A percentile compares a stretch with the other conserved stretches of the same genome.
phyloP scores from a whole-genome alignment of 331 rosid genomes.

The Ulmus americana region DNA sequence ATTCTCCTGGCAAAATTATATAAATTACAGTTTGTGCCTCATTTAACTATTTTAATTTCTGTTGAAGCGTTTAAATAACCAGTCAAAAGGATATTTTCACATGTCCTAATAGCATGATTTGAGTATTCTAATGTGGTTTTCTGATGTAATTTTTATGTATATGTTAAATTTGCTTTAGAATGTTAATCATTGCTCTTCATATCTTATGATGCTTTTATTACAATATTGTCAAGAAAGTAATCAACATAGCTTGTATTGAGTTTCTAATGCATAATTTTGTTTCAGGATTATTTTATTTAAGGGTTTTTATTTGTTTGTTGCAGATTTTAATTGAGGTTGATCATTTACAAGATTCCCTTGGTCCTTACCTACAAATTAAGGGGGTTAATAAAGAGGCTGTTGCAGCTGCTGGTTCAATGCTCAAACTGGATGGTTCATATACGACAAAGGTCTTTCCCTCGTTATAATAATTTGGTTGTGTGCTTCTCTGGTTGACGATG shows the following conservation, averaged over 20 bases:
- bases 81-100: neutral
- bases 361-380: constrained; percentile 90
- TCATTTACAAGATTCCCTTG: constrained; percentile 84
- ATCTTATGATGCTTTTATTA: neutral
- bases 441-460: constrained; percentile 72
- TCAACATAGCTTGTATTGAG: too few relatives aligned
- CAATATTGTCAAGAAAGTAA: neutral
- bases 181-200: neutral
- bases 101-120: neutral
- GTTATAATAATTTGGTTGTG: constrained; percentile 4
- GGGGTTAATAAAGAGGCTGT: constrained; percentile 94
- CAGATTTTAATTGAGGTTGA: constrained; percentile 90
- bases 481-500: neutral
- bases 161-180: neutral
- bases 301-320: constrained; percentile 3
- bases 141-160: neutral
- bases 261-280: neutral
- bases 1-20: neutral
- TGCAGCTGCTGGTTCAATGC: constrained; percentile 80
- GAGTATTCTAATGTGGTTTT: neutral
- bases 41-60: neutral
- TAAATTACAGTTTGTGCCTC: neutral
- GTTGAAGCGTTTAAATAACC: neutral
- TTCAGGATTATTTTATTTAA: neutral
- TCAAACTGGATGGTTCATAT: constrained; percentile 74